Base-by-base conservation (phyloP, 495 filamentous ascomycete species). In the Aspergillus hancockii region DNA sequence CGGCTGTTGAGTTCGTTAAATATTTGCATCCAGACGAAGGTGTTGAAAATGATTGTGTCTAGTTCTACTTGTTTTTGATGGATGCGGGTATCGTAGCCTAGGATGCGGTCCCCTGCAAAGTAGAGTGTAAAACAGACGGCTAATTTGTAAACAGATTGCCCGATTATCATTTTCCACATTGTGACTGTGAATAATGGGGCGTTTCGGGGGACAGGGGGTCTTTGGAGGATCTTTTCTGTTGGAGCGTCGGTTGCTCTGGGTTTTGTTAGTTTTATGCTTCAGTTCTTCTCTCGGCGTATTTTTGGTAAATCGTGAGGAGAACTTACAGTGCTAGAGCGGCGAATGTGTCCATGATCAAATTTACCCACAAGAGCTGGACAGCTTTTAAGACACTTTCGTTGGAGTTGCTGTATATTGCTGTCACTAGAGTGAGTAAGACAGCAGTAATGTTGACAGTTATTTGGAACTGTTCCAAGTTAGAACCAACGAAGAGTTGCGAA, bases 141-240 rank as follows among this genome's bases (percentile, higher is more conserved):
- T 4, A 96, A 82, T 68, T 96, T 90, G 67, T 90, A 95, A 32
- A 93, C 75, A 4, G 91, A 87, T 66, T 96, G 90, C n/a, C 90
- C 91, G 32, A 93, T 79, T 56, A 96, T 94, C 91, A 96, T 96
- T 74, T 96, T 96, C 91, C 91, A 96, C 91, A 96, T 96, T 23
- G 87, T 92, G 21, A 86, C 73, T 4, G 90, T 90, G 67, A 96
- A 88, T 21, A 96, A 83, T 4, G 86, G 82, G 41, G 89, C 84
- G 16, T 80, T 83, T 69, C 90, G 91, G 14, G 84, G 85, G 19
- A 89, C 85, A 16, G 91, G 91, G 67, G 91, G 90, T 47, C 91
- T 85, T 59, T 96, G 77, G 28, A 96, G 75, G 40, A 94, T 89
- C 54, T 87, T 86, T 34, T 88, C 86, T 0, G 86, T 87, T 28